Conservation (phyloP, 2,329 filamentous ascomycete species). For the Beauveria brongniartii region DNA sequence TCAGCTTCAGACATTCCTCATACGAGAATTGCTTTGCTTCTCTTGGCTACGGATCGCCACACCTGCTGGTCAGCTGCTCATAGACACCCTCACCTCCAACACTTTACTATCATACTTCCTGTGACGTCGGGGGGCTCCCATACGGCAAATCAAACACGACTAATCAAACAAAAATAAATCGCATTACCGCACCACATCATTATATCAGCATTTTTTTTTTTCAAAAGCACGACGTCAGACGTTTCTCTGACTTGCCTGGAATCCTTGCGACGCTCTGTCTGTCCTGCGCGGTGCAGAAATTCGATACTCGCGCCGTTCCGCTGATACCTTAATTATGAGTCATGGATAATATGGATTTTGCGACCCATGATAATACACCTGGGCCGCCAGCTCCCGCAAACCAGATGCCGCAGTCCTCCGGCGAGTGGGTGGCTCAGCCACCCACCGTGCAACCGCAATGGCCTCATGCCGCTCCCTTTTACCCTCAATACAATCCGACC, state of each 20-base stretch:
- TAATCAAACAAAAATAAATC: not conserved
- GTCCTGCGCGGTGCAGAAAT: not conserved
- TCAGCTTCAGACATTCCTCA: not conserved
- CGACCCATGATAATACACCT: constrained; percentile 19
- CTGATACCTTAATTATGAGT: constrained; percentile 2
- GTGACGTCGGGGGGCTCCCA: not conserved
- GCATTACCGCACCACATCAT: not conserved
- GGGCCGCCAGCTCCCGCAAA: constrained; percentile 8
- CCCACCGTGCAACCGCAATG: not conserved
- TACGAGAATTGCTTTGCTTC: not conserved
- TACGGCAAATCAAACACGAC: not conserved
- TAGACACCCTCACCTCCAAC: not conserved
- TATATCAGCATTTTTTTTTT: not conserved
- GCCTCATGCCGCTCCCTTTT: not conserved
- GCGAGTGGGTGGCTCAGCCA: not conserved
- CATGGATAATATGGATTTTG: constrained; percentile 27
- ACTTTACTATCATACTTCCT: not conserved
- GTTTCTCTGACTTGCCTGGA: not conserved
- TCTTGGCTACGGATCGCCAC: not conserved
- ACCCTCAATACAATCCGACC: not conserved
- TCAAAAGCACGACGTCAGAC: not conserved
- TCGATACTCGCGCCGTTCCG: not conserved
- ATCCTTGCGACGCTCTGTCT: not conserved
- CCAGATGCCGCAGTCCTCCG: not conserved
- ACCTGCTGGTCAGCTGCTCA: not conserved